A percentile compares a stretch with the other conserved stretches of the same genome.
Conservation (phyloP, 2,329 filamentous ascomycete species). For the Ophiostoma ips region DNA sequence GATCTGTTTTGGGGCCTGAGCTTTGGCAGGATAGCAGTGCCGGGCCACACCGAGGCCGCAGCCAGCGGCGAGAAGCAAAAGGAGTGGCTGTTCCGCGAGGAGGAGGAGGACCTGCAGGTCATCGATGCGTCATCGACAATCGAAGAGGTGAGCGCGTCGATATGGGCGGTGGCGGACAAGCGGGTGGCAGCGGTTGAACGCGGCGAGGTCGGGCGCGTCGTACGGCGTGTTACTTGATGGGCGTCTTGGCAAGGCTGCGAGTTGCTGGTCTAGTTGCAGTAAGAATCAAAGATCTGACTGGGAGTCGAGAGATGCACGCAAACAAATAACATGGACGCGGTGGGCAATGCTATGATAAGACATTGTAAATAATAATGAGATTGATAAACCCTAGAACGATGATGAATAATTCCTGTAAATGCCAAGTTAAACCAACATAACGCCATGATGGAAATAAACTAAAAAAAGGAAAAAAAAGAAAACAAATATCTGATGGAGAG, state of each 20-base stretch:
- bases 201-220: constrained; percentile 31
- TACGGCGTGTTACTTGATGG: constrained; percentile 31
- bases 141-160: constrained; percentile 41
- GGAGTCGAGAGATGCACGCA: no score
- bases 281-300: neutral
- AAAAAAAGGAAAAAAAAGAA: neutral
- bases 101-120: constrained; percentile 39
- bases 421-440: constrained; percentile 15
- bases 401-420: neutral
- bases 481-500: neutral
- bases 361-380: neutral
- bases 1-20: constrained; percentile 53
- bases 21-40: constrained; percentile 25
- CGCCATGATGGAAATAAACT: neutral
- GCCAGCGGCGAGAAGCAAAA: neutral
- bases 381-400: neutral
- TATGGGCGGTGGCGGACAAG: constrained; percentile 38
- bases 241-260: neutral
- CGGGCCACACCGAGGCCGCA: neutral
- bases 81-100: constrained; percentile 29
- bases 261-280: neutral
- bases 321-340: no score
- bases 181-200: constrained; percentile 35
- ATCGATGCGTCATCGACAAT: constrained; percentile 39
- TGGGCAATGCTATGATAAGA: no score